Evolutionary conservation across 2,329 filamentous ascomycete species (phyloP).

Genomic region (Cadophora gregata): DNA sequence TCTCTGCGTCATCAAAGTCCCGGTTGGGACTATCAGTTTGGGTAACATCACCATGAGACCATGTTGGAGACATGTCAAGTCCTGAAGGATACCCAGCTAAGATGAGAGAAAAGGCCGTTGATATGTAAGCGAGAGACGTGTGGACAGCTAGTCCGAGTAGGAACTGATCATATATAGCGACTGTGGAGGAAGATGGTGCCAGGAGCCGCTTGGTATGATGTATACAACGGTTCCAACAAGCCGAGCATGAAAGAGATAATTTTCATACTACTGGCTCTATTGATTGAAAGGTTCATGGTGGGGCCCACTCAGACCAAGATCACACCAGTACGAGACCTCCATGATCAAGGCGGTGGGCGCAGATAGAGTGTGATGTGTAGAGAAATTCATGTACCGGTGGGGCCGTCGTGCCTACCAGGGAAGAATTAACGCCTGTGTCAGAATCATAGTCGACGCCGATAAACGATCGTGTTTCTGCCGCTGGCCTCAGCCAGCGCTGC

Average conservation of each 20-base stretch:
- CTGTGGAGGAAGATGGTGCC: slow-evolving; percentile 11
- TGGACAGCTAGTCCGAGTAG: slow-evolving; percentile 10
- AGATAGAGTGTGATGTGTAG: slow-evolving; percentile 23
- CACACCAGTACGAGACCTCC: slow-evolving; percentile 21
- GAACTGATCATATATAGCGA: slow-evolving; percentile 22
- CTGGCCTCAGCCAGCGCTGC: slow-evolving; percentile 19
- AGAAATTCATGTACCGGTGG: slow-evolving; percentile 33
- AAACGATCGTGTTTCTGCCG: slow-evolving; percentile 33
- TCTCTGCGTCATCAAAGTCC: slow-evolving; percentile 45
- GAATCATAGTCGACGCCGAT: slow-evolving; percentile 36
- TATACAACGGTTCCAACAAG: slow-evolving; percentile 30
- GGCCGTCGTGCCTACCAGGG: slow-evolving; percentile 31
- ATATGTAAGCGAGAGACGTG: slow-evolving; percentile 13
- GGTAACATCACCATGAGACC: slow-evolving; percentile 30
- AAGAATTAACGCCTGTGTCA: slow-evolving; percentile 29
- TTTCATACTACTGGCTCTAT: slow-evolving; percentile 29
- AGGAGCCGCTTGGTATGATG: slow-evolving; percentile 23
- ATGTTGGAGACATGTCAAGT: slow-evolving; percentile 37
- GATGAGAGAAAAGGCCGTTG: slow-evolving; percentile 14
- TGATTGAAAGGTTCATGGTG: slow-evolving; percentile 29
- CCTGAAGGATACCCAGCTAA: slow-evolving; percentile 13
- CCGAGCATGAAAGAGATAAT: slow-evolving; percentile 27
- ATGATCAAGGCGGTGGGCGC: slow-evolving; percentile 16
- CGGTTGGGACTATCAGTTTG: slow-evolving; percentile 21
- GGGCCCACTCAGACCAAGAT: slow-evolving; percentile 24